Percentiles rank a stretch among this genome's conserved stretches.
These are phyloP conservation scores for Solanum sitiens DNA, from an alignment of 257 asterid species.

Conservation along the genomic window DNA sequence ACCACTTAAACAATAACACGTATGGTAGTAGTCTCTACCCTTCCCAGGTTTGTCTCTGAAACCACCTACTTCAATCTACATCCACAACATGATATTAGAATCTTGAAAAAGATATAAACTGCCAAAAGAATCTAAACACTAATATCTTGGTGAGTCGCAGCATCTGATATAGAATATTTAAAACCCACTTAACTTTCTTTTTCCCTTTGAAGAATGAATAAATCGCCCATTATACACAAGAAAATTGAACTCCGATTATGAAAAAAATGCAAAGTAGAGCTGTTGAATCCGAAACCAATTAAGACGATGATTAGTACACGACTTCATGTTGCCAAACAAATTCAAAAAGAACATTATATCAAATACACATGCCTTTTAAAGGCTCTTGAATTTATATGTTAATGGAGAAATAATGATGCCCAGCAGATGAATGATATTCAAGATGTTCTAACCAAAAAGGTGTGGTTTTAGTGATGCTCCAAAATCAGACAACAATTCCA, in stretches of 20 bases:
- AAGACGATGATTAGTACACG: neutral
- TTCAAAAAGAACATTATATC: neutral
- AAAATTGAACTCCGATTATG: neutral
- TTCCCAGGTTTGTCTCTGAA: slow-evolving; percentile 95
- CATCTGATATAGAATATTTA: neutral
- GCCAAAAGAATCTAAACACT: neutral
- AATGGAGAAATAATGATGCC: neutral
- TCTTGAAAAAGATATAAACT: neutral
- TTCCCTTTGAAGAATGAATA: neutral
- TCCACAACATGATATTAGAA: neutral
- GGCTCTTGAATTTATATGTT: neutral
- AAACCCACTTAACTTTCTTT: neutral
- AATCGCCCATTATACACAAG: neutral
- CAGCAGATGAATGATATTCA: neutral
- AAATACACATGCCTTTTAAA: neutral
- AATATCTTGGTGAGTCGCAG: neutral
- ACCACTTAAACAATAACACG: slow-evolving; percentile 96
- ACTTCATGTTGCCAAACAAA: neutral
- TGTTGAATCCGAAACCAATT: neutral
- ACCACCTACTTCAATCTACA: slow-evolving; percentile 91
- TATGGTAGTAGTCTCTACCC: slow-evolving; percentile 80
- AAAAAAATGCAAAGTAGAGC: neutral
- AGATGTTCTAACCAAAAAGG: neutral
- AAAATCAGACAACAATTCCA: neutral
- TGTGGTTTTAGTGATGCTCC: neutral